These are phyloP conservation scores for Cornus kousa DNA, from an alignment of 148 eudicot species.

Conservation along the genomic window DNA sequence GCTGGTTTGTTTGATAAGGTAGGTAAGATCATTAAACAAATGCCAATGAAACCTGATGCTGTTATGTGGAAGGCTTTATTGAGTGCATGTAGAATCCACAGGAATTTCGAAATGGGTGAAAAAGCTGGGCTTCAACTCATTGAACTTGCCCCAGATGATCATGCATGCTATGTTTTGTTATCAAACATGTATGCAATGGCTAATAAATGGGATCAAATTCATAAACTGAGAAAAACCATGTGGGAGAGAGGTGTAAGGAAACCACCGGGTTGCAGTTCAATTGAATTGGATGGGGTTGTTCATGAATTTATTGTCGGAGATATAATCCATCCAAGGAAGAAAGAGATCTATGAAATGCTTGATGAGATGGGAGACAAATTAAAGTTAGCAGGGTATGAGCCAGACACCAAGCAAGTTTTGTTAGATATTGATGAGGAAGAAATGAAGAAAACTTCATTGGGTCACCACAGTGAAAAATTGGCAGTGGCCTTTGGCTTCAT, in stretches of 20 bases:
- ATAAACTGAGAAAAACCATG: conserved; percentile 12
- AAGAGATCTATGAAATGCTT: conserved; percentile 19
- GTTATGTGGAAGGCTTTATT: conserved; percentile 15
- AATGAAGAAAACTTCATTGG: conserved; percentile 12
- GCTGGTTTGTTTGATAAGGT: conserved; percentile 16
- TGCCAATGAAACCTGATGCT: conserved; percentile 22
- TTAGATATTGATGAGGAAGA: conserved; percentile 19
- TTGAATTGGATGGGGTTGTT: conserved; percentile 22
- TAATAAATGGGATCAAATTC: conserved; percentile 14
- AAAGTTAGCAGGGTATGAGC: conserved; percentile 13
- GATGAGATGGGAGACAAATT: conserved; percentile 15
- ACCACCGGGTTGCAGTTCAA: conserved; percentile 21
- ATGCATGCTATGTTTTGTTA: conserved; percentile 11
- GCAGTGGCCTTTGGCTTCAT: conserved; percentile 24
- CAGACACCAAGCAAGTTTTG: conserved; percentile 9
- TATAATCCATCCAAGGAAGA: conserved; percentile 4
- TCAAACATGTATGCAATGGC: conserved; percentile 19
- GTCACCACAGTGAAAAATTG: conserved; percentile 24
- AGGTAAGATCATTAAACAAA: conserved; percentile 2
- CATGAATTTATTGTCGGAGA: conserved; percentile 21
- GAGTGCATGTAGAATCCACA: conserved; percentile 22
- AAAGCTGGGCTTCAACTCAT: conserved; percentile 7
- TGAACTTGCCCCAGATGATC: conserved; percentile 19
- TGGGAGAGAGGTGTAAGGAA: conserved; percentile 10
- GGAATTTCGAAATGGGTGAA: conserved; percentile 10